These are phyloP conservation scores for Suillus americanus DNA, from an alignment of 768 basidiomycete genomes.

Conservation along the genomic window DNA sequence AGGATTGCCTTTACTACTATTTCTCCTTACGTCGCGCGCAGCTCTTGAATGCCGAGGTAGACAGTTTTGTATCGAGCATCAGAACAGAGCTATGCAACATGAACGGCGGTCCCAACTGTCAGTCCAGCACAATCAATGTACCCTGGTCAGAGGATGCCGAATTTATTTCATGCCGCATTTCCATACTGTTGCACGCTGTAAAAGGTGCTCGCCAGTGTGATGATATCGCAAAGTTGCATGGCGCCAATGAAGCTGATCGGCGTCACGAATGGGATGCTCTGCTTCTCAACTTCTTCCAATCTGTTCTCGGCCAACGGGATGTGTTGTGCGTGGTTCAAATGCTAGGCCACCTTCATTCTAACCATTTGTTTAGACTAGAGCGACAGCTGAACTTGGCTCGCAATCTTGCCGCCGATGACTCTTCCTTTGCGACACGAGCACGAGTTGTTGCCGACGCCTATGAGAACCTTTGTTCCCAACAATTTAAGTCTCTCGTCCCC, in stretches of 20 bases:
- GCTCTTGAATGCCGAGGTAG: neutral
- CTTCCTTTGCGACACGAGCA: neutral
- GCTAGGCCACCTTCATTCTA: neutral
- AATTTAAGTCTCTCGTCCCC: too few species aligned
- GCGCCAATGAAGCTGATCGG: neutral
- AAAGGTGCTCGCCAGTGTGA: neutral
- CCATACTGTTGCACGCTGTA: neutral
- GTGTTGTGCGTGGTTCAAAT: neutral
- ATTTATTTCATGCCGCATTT: neutral
- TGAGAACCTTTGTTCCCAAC: too few species aligned
- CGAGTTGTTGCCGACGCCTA: too few species aligned
- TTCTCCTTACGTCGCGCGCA: neutral
- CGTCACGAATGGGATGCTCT: slow-evolving; percentile 1
- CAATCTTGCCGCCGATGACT: neutral
- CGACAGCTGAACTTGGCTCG: neutral
- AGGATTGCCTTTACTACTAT: neutral
- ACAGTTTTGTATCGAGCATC: neutral
- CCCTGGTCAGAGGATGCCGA: neutral
- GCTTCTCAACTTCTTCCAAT: neutral
- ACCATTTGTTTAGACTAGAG: neutral
- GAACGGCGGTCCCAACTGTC: neutral
- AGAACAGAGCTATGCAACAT: neutral
- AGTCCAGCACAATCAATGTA: too few species aligned
- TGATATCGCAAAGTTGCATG: neutral
- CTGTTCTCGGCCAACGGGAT: neutral